phyloP scores from a whole-genome alignment of 495 filamentous ascomycete species.

The Trichoderma orchidacearum region DNA sequence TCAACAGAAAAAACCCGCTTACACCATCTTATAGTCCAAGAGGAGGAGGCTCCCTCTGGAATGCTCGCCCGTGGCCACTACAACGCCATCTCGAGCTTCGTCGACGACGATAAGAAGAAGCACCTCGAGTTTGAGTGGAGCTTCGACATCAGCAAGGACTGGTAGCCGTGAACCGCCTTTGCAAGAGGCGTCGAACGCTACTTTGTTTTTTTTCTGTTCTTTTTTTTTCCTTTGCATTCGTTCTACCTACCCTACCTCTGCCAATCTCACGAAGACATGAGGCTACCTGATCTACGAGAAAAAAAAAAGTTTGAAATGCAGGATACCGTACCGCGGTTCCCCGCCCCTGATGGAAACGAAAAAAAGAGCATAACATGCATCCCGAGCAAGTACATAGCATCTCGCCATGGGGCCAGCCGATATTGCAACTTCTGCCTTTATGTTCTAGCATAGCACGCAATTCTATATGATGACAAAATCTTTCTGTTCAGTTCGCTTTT shows the following conservation, averaged over 20 bases:
- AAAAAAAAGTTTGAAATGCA: slow-evolving; percentile 1
- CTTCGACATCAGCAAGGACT: slow-evolving; percentile 91
- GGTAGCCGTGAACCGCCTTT: slow-evolving; percentile 36
- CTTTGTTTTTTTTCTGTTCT: neutral
- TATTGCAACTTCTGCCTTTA: neutral
- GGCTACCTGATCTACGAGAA: neutral
- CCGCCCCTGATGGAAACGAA: neutral
- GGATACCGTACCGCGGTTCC: neutral
- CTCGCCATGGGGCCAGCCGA: neutral
- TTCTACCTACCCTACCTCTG: neutral
- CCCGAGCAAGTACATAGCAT: neutral
- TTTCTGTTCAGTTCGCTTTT: too few relatives aligned
- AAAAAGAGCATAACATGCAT: neutral
- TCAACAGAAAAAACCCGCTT: neutral
- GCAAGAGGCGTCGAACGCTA: neutral
- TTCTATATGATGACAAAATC: neutral
- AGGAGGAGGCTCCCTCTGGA: slow-evolving; percentile 80
- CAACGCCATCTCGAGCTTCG: slow-evolving; percentile 69
- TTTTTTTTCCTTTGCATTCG: neutral
- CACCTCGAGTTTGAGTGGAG: slow-evolving; percentile 87
- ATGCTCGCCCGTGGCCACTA: slow-evolving; percentile 81
- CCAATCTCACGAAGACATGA: slow-evolving; percentile 2
- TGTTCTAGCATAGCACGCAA: neutral
- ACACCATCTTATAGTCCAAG: slow-evolving; percentile 45
- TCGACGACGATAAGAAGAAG: slow-evolving; percentile 79